Percentiles rank a stretch among this genome's conserved stretches.
These are phyloP conservation scores for Candida awuae DNA, from an alignment of 805 yeast species.

Conservation along the genomic window DNA sequence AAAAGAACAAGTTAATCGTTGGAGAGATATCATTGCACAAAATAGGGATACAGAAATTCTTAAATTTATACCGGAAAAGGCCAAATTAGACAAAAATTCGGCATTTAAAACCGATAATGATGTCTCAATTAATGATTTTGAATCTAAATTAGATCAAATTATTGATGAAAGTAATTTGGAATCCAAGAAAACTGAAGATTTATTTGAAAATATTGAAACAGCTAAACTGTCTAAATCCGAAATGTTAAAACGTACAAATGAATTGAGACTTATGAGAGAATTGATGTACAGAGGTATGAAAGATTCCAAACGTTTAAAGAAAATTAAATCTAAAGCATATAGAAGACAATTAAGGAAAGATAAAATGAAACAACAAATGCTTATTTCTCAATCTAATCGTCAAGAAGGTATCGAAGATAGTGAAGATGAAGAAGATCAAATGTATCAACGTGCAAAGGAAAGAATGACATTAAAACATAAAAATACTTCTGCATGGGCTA, in stretches of 20 bases:
- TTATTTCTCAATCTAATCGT: conserved; percentile 47
- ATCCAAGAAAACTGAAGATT: conserved; percentile 69
- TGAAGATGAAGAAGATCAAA: conserved; percentile 50
- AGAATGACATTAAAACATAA: conserved; percentile 90
- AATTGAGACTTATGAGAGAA: conserved; percentile 87
- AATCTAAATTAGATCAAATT: conserved; percentile 52
- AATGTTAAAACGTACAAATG: conserved; percentile 64
- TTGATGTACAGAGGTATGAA: conserved; percentile 93
- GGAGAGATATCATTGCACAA: conserved; percentile 77
- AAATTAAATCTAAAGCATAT: conserved; percentile 87
- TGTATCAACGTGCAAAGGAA: conserved; percentile 74
- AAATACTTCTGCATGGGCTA: conserved; percentile 85
- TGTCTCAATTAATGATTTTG: conserved; percentile 52
- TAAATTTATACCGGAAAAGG: conserved; percentile 47
- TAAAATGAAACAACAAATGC: conserved; percentile 55
- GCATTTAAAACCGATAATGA: conserved; percentile 43
- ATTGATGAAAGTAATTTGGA: conserved; percentile 57
- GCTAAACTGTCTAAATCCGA: conserved; percentile 80
- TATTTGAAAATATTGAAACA: conserved; percentile 78
- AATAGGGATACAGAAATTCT: conserved; percentile 82
- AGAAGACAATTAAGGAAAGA: conserved; percentile 84
- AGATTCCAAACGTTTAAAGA: conserved; percentile 84
- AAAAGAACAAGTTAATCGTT: conserved; percentile 75
- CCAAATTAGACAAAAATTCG: conserved; percentile 43
- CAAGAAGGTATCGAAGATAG: conserved; percentile 36